phyloP scores from a whole-genome alignment of 1,284 basidiomycete species.

The Leccinum solheimii region DNA sequence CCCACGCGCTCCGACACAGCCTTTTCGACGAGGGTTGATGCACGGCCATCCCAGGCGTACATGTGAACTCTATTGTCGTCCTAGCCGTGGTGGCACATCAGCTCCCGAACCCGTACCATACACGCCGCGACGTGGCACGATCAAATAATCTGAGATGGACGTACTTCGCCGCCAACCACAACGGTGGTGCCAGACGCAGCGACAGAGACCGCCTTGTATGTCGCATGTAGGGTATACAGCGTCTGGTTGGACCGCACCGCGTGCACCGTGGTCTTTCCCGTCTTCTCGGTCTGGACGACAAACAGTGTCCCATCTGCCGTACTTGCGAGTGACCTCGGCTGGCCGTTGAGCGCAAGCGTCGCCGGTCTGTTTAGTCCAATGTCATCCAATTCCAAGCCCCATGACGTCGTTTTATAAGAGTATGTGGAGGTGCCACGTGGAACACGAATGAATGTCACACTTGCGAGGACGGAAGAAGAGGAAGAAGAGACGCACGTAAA shows the following conservation, averaged over 20 bases:
- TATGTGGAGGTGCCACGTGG: neutral
- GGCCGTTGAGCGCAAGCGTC: slow-evolving; percentile 51
- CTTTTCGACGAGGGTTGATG: slow-evolving; percentile 48
- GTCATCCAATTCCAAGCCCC: neutral
- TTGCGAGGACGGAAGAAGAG: neutral
- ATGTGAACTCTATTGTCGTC: slow-evolving; percentile 78
- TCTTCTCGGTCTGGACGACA: slow-evolving; percentile 45
- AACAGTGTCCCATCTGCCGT: slow-evolving; percentile 69
- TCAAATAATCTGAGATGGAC: slow-evolving; percentile 16
- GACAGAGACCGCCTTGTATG: slow-evolving; percentile 58
- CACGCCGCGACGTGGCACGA: neutral
- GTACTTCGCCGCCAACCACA: slow-evolving; percentile 77
- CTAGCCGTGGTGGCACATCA: slow-evolving; percentile 1
- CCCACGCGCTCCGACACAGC: slow-evolving; percentile 69
- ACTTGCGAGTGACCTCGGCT: slow-evolving; percentile 73
- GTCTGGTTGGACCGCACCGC: slow-evolving; percentile 68
- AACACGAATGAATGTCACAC: neutral
- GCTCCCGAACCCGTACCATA: neutral
- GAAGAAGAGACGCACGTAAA: slow-evolving; percentile 55
- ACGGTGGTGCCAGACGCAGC: slow-evolving; percentile 54
- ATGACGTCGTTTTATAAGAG: neutral
- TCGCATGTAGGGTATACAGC: slow-evolving; percentile 53
- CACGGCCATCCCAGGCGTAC: slow-evolving; percentile 67
- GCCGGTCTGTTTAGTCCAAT: slow-evolving; percentile 42
- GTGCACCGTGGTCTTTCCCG: slow-evolving; percentile 65